Conservation (phyloP, 257 asterid genomes). For the Cynanchum wilfordii region DNA sequence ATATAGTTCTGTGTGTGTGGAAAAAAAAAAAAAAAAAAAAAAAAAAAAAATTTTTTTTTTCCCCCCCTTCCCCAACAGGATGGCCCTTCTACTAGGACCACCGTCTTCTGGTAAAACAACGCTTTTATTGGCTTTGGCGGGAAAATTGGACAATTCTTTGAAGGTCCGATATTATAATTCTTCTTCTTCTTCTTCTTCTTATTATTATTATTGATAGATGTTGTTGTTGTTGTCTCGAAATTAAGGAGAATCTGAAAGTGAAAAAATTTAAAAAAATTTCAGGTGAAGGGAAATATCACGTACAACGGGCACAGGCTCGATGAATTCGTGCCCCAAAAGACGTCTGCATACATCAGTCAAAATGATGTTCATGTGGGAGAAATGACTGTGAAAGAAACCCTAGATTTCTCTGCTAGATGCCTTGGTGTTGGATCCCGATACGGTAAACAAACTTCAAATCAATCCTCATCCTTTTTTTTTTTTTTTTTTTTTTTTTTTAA, state of each 20-base stretch:
- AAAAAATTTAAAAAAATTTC: slow-evolving; percentile 10
- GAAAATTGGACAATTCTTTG: slow-evolving; percentile 41
- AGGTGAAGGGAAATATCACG: slow-evolving; percentile 68
- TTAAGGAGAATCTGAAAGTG: background rate
- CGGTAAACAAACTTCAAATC: slow-evolving; percentile 37
- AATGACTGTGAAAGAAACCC: slow-evolving; percentile 93
- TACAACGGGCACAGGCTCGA: slow-evolving; percentile 69
- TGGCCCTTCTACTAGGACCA: slow-evolving; percentile 65
- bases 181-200: no score
- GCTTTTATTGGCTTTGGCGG: slow-evolving; percentile 55
- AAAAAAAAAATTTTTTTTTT: background rate
- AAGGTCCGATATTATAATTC: slow-evolving; percentile 14
- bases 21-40: no score
- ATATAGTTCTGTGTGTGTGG: no score
- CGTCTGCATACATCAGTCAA: slow-evolving; percentile 96
- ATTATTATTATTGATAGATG: background rate
- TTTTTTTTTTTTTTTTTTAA: background rate
- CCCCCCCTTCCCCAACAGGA: slow-evolving; percentile 24
- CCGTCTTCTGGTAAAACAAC: slow-evolving; percentile 71
- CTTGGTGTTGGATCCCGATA: slow-evolving; percentile 87
- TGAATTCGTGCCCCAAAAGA: slow-evolving; percentile 81
- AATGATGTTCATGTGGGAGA: slow-evolving; percentile 90
- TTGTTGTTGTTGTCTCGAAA: no score
- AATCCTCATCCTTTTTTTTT: background rate
- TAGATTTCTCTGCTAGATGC: slow-evolving; percentile 90